These are phyloP conservation scores for Toxicodendron radicans DNA, from an alignment of 345 rosid genomes.

Conservation along the genomic window DNA sequence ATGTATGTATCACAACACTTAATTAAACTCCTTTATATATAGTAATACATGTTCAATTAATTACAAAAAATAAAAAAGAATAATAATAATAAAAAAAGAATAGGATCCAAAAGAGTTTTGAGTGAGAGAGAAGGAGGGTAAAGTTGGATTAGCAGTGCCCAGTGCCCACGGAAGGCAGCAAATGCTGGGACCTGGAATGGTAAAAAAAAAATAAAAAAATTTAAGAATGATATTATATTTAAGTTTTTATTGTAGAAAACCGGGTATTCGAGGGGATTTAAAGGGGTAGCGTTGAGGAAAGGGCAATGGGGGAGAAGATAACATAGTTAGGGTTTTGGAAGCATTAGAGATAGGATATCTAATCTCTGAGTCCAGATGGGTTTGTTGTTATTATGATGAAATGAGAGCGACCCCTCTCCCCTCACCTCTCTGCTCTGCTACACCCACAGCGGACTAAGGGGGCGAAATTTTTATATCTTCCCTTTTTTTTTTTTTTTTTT, in stretches of 20 bases:
- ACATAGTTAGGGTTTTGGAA: slow-evolving; percentile 33
- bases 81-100: slow-evolving; percentile 10
- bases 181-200: slow-evolving; percentile 48
- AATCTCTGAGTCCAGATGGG: neutral
- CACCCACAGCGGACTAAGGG: slow-evolving; percentile 46
- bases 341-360: slow-evolving; percentile 14
- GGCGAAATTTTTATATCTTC: slow-evolving; percentile 31
- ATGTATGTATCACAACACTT: slow-evolving; percentile 37
- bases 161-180: slow-evolving; percentile 46
- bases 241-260: slow-evolving; percentile 1
- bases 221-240: slow-evolving; percentile 5
- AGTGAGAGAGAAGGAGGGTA: slow-evolving; percentile 13
- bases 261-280: slow-evolving; percentile 7
- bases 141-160: slow-evolving; percentile 32
- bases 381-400: slow-evolving; percentile 24
- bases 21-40: neutral
- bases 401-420: slow-evolving; percentile 26
- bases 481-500: no score
- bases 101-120: slow-evolving; percentile 21
- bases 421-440: slow-evolving; percentile 21
- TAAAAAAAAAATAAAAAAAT: neutral
- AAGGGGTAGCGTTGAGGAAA: neutral
- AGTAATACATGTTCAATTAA: slow-evolving; percentile 14
- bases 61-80: slow-evolving; percentile 11
- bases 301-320: neutral